phyloP scores from a whole-genome alignment of 148 eudicot species.

The Silene uniflora region DNA sequence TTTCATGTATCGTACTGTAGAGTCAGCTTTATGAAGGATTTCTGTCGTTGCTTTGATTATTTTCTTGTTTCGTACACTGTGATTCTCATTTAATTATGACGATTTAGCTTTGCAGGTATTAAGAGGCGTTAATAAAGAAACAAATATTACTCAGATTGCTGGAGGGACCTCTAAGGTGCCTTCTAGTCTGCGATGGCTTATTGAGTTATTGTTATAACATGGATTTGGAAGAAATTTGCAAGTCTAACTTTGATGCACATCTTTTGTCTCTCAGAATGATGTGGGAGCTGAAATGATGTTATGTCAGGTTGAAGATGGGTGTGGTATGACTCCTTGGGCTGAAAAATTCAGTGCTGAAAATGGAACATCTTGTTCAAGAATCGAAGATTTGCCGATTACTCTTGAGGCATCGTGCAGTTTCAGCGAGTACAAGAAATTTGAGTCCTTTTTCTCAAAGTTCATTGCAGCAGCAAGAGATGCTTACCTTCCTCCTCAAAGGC shows the following conservation, averaged over 20 bases:
- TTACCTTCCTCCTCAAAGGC: constrained; percentile 76
- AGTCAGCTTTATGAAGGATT: not conserved
- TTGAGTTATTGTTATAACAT: constrained; percentile 2
- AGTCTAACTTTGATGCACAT: constrained; percentile 19
- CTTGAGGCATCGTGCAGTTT: constrained; percentile 50
- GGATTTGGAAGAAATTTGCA: constrained; percentile 13
- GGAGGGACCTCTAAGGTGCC: constrained; percentile 49
- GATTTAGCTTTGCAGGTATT: constrained; percentile 41
- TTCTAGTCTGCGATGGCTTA: constrained; percentile 37
- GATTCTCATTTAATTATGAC: constrained; percentile 15
- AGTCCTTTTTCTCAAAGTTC: constrained; percentile 57
- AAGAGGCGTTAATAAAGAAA: constrained; percentile 31
- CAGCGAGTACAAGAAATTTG: constrained; percentile 49
- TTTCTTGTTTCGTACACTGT: not conserved
- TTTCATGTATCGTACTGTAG: not conserved
- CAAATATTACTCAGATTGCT: constrained; percentile 39
- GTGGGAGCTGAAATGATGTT: constrained; percentile 41
- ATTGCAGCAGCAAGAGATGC: constrained; percentile 42
- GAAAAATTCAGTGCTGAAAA: constrained; percentile 45
- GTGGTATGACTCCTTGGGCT: constrained; percentile 43
- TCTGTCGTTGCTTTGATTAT: not conserved
- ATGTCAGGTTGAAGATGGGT: constrained; percentile 40
- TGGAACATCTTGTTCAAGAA: constrained; percentile 27
- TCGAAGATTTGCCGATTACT: constrained; percentile 27
- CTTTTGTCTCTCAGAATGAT: constrained; percentile 34